Conservation (phyloP, 768 basidiomycete genomes). For the Arthromyces matolae region DNA sequence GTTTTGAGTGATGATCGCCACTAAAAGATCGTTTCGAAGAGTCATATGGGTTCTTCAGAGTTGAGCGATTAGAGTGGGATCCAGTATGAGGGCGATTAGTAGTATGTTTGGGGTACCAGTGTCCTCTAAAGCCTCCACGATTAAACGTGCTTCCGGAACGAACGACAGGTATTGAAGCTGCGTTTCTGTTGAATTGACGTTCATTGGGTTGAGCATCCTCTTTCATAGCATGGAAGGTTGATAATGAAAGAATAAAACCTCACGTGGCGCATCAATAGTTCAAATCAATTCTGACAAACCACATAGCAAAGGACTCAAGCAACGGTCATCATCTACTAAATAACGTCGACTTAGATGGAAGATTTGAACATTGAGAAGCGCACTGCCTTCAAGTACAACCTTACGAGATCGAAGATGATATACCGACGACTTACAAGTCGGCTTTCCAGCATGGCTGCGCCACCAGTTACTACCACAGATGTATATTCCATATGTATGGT, state of each 20-base stretch:
- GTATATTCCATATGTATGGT: too few species aligned
- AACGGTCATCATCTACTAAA: too few species aligned
- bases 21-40: neutral
- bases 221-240: slow-evolving; percentile 14
- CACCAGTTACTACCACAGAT: too few species aligned
- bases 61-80: slow-evolving; percentile 1
- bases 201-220: slow-evolving; percentile 20
- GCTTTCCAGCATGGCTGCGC: too few species aligned
- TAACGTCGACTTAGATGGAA: too few species aligned
- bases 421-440: too few species aligned
- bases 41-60: neutral
- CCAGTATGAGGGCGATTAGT: neutral
- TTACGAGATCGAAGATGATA: too few species aligned
- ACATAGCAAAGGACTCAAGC: too few species aligned
- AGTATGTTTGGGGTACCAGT: slow-evolving; percentile 2
- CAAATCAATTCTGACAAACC: too few species aligned
- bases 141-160: slow-evolving; percentile 1
- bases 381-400: too few species aligned
- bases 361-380: too few species aligned
- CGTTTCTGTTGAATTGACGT: slow-evolving; percentile 9
- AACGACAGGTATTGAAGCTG: slow-evolving; percentile 10
- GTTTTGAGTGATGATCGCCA: slow-evolving; percentile 2
- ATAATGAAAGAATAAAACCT: slow-evolving; percentile 7
- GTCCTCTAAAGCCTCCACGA: neutral
- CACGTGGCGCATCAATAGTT: too few species aligned